Evolutionary conservation across 306 rosid genomes (phyloP).

Genomic region (Rosa chinensis): DNA sequence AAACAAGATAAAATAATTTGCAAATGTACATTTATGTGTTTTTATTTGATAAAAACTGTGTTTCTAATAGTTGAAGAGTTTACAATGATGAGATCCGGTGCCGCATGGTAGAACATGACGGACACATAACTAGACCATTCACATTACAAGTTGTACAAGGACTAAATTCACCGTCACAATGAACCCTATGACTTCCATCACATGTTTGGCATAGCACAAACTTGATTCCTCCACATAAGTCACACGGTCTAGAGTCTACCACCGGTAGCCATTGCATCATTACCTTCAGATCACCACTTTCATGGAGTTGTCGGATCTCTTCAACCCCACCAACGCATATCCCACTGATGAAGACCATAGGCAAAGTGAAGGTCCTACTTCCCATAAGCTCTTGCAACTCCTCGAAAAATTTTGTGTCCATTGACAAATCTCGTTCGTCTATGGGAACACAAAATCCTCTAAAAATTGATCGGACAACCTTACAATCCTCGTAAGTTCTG

Average conservation of each 20-base stretch:
- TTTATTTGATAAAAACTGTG: not conserved
- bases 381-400: conserved; percentile 58
- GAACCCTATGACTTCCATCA: conserved; percentile 78
- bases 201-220: conserved; percentile 65
- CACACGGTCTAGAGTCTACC: conserved; percentile 40
- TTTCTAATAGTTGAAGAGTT: not conserved
- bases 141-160: conserved; percentile 54
- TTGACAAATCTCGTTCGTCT: conserved; percentile 85
- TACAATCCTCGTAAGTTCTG: conserved; percentile 72
- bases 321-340: conserved; percentile 62
- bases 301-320: conserved; percentile 52
- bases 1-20: not conserved
- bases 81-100: not conserved
- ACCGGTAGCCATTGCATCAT: conserved; percentile 57
- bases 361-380: conserved; percentile 33
- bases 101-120: conserved; percentile 45
- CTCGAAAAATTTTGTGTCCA: conserved; percentile 51
- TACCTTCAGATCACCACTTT: conserved; percentile 58
- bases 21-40: not conserved
- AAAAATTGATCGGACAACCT: conserved; percentile 59
- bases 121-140: conserved; percentile 71
- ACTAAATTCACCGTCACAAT: conserved; percentile 45
- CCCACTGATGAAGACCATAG: conserved; percentile 72
- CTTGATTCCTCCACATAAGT: conserved; percentile 62
- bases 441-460: conserved; percentile 49